These are phyloP conservation scores for Epichloe sp. DNA, from an alignment of 2,329 filamentous ascomycete species.

Conservation along the genomic window DNA sequence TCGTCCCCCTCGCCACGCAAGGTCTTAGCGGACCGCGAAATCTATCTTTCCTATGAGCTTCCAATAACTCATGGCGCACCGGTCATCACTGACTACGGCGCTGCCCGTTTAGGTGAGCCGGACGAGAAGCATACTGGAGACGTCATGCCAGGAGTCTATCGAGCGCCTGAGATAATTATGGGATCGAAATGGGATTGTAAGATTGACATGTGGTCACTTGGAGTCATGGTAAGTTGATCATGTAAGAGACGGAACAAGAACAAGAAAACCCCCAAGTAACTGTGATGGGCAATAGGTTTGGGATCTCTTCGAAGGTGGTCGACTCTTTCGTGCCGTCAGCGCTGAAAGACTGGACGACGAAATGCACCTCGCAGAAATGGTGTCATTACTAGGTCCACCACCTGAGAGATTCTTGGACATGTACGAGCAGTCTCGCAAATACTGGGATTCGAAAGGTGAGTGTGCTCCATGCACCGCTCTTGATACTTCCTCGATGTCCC, in stretches of 20 bases:
- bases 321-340: conserved; percentile 15
- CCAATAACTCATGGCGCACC: neutral
- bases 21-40: neutral
- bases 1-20: too few relatives aligned
- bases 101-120: neutral
- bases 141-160: neutral
- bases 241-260: too few relatives aligned
- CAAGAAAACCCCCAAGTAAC: too few relatives aligned
- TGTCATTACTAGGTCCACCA: conserved; percentile 22
- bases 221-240: too few relatives aligned
- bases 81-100: neutral
- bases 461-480: conserved; percentile 8
- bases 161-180: neutral
- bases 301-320: conserved; percentile 18
- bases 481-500: neutral
- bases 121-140: neutral
- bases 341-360: conserved; percentile 12
- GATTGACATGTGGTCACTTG: too few relatives aligned
- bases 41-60: neutral
- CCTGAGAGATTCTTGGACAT: conserved; percentile 20
- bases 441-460: too few relatives aligned
- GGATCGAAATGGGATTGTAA: neutral
- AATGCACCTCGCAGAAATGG: conserved; percentile 21
- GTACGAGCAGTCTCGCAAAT: too few relatives aligned
- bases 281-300: conserved; percentile 8